phyloP scores from a whole-genome alignment of 148 eudicot species.

The Suaeda aralocaspica region DNA sequence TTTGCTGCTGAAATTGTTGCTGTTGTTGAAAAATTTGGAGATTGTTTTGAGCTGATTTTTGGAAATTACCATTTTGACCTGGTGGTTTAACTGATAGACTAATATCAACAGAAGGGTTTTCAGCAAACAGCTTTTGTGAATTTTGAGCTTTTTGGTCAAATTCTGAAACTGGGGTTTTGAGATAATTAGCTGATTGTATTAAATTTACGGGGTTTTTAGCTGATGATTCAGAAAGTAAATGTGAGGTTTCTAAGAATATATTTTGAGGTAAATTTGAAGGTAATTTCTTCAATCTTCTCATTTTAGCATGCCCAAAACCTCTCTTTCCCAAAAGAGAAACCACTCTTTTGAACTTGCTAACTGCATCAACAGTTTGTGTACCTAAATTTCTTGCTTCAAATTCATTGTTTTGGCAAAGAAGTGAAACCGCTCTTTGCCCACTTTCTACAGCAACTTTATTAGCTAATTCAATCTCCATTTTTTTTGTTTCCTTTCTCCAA shows the following conservation, averaged over 20 bases:
- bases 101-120: conserved; percentile 27
- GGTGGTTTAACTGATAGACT: conserved; percentile 38
- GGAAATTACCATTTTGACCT: conserved; percentile 17
- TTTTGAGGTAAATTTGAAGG: conserved; percentile 32
- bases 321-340: conserved; percentile 33
- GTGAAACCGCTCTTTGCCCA: conserved; percentile 32
- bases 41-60: conserved; percentile 20
- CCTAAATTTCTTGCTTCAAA: conserved; percentile 26
- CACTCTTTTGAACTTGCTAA: conserved; percentile 49
- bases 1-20: conserved; percentile 25
- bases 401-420: conserved; percentile 33
- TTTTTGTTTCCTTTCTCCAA: conserved; percentile 6
- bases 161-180: conserved; percentile 23
- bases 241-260: conserved; percentile 36
- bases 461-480: conserved; percentile 44
- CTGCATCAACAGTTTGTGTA: conserved; percentile 38
- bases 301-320: conserved; percentile 38
- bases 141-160: conserved; percentile 20
- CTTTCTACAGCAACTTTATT: conserved; percentile 50
- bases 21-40: conserved; percentile 18
- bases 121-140: conserved; percentile 20
- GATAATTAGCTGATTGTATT: conserved; percentile 21
- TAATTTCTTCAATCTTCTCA: conserved; percentile 32
- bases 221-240: conserved; percentile 20
- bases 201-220: conserved; percentile 14